Percentiles rank a stretch among this genome's conserved stretches.
Conservation (phyloP, 148 eudicot species). For the Amaranthus cruentus region DNA sequence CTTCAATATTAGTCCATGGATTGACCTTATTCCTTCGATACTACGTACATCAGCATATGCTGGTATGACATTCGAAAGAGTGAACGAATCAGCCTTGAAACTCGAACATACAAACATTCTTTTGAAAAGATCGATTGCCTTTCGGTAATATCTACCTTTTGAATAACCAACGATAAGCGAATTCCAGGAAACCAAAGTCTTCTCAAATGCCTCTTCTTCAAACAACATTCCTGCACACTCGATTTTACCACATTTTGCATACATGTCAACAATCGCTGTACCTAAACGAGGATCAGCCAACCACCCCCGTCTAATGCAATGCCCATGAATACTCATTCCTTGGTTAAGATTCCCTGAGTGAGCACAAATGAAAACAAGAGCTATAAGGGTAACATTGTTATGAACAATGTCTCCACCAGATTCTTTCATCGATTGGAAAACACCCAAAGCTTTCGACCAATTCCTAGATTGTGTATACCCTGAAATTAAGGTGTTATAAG, state of each 20-base stretch:
- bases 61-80: constrained; percentile 38
- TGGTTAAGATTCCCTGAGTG: constrained; percentile 24
- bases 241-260: constrained; percentile 36
- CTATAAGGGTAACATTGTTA: constrained; percentile 32
- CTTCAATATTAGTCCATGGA: constrained; percentile 33
- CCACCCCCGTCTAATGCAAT: constrained; percentile 25
- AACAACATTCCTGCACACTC: constrained; percentile 32
- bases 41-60: constrained; percentile 29
- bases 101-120: constrained; percentile 16
- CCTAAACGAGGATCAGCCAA: constrained; percentile 34
- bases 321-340: constrained; percentile 44
- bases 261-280: constrained; percentile 39
- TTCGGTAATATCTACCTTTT: constrained; percentile 23
- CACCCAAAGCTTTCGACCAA: constrained; percentile 27
- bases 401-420: constrained; percentile 18
- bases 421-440: constrained; percentile 30
- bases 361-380: constrained; percentile 29
- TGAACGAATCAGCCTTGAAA: constrained; percentile 34
- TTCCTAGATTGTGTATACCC: constrained; percentile 35
- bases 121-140: constrained; percentile 26
- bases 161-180: constrained; percentile 31
- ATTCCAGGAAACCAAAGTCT: constrained; percentile 43
- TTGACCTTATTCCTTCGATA: constrained; percentile 17
- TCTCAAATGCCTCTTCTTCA: constrained; percentile 26
- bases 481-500: constrained; percentile 40